These are phyloP conservation scores for Aspergillus coremiiformis DNA, from an alignment of 495 filamentous ascomycete genomes.

Conservation along the genomic window DNA sequence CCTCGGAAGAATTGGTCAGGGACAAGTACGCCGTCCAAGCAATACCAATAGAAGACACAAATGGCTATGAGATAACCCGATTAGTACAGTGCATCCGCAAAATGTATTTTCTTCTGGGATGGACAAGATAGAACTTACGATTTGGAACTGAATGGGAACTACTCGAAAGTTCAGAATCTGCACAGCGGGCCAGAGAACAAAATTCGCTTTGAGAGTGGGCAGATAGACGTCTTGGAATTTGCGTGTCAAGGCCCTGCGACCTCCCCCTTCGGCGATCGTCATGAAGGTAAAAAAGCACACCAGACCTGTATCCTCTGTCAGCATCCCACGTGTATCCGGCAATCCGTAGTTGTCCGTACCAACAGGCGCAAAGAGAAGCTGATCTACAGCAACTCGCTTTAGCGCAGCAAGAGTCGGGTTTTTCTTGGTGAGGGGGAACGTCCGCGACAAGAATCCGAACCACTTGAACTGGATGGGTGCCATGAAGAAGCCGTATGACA, in stretches of 20 bases:
- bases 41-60: conserved; percentile 93
- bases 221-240: conserved; percentile 93
- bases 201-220: conserved; percentile 93
- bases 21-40: conserved; percentile 99
- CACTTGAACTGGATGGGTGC: conserved; percentile 95
- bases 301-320: conserved; percentile 49
- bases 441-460: conserved; percentile 79
- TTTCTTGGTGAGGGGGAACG: conserved; percentile 77
- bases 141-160: conserved; percentile 92
- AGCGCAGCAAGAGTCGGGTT: conserved; percentile 67
- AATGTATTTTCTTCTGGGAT: not conserved
- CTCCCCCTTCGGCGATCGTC: conserved; percentile 93
- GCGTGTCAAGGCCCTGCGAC: conserved; percentile 63
- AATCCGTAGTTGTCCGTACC: conserved; percentile 42
- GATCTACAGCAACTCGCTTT: conserved; percentile 87
- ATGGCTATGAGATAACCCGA: conserved; percentile 54
- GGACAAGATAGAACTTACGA: conserved; percentile 55
- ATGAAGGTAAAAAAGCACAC: conserved; percentile 91
- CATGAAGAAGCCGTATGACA: conserved; percentile 93
- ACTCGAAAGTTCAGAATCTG: conserved; percentile 96
- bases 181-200: conserved; percentile 88
- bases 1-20: conserved; percentile 81
- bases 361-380: conserved; percentile 89
- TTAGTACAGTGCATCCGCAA: not conserved
- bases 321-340: not conserved